Evolutionary conservation across 1,139 yeast genomes (phyloP), one percentile per base, ranked within the genome.

Genomic region (Trichomonascaceae sp.): DNA sequence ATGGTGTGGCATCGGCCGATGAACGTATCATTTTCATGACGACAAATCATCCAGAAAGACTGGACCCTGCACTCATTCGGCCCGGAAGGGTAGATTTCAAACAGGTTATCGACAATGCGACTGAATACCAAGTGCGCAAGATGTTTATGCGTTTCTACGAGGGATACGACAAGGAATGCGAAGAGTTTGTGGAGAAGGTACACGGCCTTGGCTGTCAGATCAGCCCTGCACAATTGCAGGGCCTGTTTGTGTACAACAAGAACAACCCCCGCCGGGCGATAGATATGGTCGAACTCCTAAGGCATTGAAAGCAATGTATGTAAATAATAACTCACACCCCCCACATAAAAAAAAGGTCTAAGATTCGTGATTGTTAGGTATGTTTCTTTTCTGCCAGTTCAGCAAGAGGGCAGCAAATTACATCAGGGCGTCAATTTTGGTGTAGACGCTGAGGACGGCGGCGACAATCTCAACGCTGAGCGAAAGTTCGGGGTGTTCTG

Each of bases 1-100:
- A 89, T 54, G 99, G 98, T 33, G 98, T 89, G n/a, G 93, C 97
- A 1, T 81, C 95, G 30, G 94, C 97, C 1, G 98, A 89, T 51
- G 98, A 89, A 51, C 79, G 95, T 33, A 69, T 89, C 28, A 89
- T 96, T 0, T 89, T 89, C 57, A 89, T 89, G 98, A 89, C 99
- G 13, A 87, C 98, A 16, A 89, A 89, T 56, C 98, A 89, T 51
- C 96, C 96, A 0, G 97, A 89, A 45, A 73, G 73, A 42, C 64
- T 89, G 29, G 99, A 89, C 50, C 85, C 68, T 5, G 69, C 69
- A 2, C 60, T 80, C 37, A 61, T 80, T 43, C 69, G 99, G 44
- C 99, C 99, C 0, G 99, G 99, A 3, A 69, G 99, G 55, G 80
- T 89, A 18, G 99, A 89, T 53, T 76, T 67, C 56, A 84, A 84